Evolutionary conservation across 495 filamentous ascomycete species (phyloP).

Genomic region (Lepidopterella palustris): DNA sequence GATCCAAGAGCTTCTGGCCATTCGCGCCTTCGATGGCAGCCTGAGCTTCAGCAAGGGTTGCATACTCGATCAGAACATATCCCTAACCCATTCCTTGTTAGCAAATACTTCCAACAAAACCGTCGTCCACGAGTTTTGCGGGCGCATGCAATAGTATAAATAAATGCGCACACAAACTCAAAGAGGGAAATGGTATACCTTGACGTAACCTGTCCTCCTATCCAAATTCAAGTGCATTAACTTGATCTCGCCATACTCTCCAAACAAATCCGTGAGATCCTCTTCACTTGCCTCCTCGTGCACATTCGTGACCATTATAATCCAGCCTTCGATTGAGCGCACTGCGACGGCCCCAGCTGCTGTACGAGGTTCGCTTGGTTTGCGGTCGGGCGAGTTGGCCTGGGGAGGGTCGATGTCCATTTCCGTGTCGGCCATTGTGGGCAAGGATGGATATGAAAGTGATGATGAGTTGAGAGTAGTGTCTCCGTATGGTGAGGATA

Average conservation of each 20-base stretch:
- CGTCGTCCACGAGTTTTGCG: background rate
- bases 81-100: slow-evolving; percentile 48
- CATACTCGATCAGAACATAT: slow-evolving; percentile 89
- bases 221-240: slow-evolving; percentile 94
- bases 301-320: slow-evolving; percentile 91
- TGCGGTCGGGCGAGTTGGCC: slow-evolving; percentile 36
- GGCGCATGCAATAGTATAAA: background rate
- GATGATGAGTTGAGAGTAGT: too few relatives aligned
- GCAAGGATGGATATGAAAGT: background rate
- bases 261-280: slow-evolving; percentile 88
- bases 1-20: slow-evolving; percentile 77
- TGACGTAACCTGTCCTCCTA: slow-evolving; percentile 92
- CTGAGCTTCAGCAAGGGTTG: slow-evolving; percentile 76
- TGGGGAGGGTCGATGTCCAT: slow-evolving; percentile 67
- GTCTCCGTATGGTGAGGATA: too few relatives aligned
- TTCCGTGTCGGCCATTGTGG: slow-evolving; percentile 43
- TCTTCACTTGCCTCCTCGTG: slow-evolving; percentile 98
- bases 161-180: background rate
- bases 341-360: slow-evolving; percentile 79
- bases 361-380: slow-evolving; percentile 61
- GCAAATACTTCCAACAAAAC: too few relatives aligned
- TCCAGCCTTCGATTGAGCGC: slow-evolving; percentile 98
- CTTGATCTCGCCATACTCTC: slow-evolving; percentile 95
- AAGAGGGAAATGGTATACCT: slow-evolving; percentile 49
- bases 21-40: slow-evolving; percentile 82